Conservation (phyloP, 2,329 filamentous ascomycete genomes). For the Talaromyces sp. region DNA sequence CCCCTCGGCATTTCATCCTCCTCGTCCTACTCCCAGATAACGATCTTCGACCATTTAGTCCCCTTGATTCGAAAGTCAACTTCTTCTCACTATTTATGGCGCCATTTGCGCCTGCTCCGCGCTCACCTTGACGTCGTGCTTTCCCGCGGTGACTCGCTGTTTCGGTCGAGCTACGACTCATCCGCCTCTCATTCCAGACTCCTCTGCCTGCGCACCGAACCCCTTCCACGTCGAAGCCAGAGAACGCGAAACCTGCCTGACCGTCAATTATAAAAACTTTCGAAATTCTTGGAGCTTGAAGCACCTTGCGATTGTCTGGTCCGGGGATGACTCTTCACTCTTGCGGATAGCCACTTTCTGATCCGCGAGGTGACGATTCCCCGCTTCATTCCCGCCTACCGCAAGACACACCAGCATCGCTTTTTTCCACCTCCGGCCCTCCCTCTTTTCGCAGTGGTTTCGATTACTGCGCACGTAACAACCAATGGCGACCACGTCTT, state of each 20-base stretch:
- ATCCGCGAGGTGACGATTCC: constrained; percentile 39
- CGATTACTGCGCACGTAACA: constrained; percentile 16
- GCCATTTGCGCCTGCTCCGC: constrained; percentile 16
- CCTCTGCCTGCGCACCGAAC: constrained; percentile 10
- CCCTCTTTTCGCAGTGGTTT: constrained; percentile 19
- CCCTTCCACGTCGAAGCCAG: constrained; percentile 1
- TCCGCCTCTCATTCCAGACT: constrained; percentile 13
- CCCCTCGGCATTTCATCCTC: constrained; percentile 14
- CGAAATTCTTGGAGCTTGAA: neutral
- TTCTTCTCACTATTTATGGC: constrained; percentile 2
- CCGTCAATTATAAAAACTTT: neutral
- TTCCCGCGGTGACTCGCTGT: constrained; percentile 17
- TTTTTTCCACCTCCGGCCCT: constrained; percentile 22
- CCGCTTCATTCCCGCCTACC: constrained; percentile 40
- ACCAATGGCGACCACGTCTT: constrained; percentile 39
- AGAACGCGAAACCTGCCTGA: neutral
- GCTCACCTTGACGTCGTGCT: constrained; percentile 16
- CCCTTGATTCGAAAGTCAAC: neutral
- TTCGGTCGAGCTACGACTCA: constrained; percentile 14
- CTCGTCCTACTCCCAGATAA: neutral
- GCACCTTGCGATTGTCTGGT: constrained; percentile 20
- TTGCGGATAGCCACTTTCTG: constrained; percentile 38
- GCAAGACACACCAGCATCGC: constrained; percentile 26
- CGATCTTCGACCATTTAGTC: neutral
- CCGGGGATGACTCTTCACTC: constrained; percentile 42